Conservation (phyloP, 371 early-diverging fungal genomes). For the Phascolomyces articulosus region DNA sequence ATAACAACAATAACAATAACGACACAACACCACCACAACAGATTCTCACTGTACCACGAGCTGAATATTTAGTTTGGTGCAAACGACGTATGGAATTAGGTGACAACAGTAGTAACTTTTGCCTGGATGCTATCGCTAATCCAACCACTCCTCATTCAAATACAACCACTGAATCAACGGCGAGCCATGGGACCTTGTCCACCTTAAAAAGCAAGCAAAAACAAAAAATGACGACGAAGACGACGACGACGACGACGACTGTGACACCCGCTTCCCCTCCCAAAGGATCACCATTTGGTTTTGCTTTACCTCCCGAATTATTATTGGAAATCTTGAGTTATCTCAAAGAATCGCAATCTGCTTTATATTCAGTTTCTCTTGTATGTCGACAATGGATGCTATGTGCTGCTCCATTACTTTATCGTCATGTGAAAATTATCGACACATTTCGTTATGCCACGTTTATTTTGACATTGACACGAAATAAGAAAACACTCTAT, state of each 20-base stretch:
- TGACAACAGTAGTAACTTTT: background rate
- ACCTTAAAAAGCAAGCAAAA: too few species aligned
- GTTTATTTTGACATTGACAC: slow-evolving; percentile 59
- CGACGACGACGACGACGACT: background rate
- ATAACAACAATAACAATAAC: background rate
- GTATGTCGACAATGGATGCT: slow-evolving; percentile 60
- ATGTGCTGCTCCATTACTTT: slow-evolving; percentile 57
- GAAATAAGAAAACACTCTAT: slow-evolving; percentile 31
- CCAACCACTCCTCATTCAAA: too few species aligned
- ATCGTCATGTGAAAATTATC: slow-evolving; percentile 48
- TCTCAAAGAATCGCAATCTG: slow-evolving; percentile 31
- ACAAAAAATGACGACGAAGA: background rate
- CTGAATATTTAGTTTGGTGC: slow-evolving; percentile 12
- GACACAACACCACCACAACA: background rate
- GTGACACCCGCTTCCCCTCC: background rate
- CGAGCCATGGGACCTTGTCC: too few species aligned
- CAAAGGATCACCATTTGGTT: slow-evolving; percentile 14
- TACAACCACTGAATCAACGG: background rate
- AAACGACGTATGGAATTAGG: slow-evolving; percentile 2
- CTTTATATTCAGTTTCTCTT: slow-evolving; percentile 44
- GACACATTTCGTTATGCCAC: slow-evolving; percentile 66
- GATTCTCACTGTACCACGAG: slow-evolving; percentile 13
- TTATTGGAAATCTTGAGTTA: slow-evolving; percentile 48
- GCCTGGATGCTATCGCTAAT: too few species aligned
- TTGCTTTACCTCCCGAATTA: slow-evolving; percentile 49